A percentile compares a stretch with the other conserved stretches of the same genome.
Conservation (phyloP, 2,329 filamentous ascomycete species). For the Dactylellina leptospora region DNA sequence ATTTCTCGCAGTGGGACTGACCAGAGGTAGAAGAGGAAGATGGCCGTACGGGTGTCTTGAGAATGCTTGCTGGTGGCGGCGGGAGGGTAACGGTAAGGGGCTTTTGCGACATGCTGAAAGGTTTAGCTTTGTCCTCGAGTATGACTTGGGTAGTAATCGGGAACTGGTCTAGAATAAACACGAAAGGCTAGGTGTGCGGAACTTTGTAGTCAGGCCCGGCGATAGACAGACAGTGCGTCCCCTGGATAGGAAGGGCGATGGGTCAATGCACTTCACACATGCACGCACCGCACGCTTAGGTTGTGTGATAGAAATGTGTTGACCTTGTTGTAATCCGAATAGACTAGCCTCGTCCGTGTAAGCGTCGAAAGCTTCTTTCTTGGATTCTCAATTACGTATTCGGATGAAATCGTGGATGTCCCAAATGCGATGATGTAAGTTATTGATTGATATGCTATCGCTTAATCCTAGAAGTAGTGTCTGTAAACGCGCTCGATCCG, state of each 20-base stretch:
- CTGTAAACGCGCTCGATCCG: too few relatives aligned
- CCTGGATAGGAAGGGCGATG: too few relatives aligned
- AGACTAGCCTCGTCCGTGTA: neutral
- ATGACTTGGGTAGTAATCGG: too few relatives aligned
- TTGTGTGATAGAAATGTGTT: too few relatives aligned
- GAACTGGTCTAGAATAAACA: too few relatives aligned
- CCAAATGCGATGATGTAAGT: constrained; percentile 18
- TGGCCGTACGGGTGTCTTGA: constrained; percentile 11
- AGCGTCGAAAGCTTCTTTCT: neutral
- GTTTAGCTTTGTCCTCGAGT: neutral
- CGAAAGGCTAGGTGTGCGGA: too few relatives aligned
- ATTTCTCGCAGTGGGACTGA: constrained; percentile 26
- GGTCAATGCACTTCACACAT: too few relatives aligned
- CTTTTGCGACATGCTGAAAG: constrained; percentile 22
- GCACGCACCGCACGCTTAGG: too few relatives aligned
- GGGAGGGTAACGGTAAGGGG: constrained; percentile 22
- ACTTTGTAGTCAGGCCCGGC: too few relatives aligned
- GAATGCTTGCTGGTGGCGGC: constrained; percentile 22
- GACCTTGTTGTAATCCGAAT: constrained; percentile 20
- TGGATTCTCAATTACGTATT: constrained; percentile 45
- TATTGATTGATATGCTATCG: neutral
- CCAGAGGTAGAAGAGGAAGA: constrained; percentile 12
- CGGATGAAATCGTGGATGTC: constrained; percentile 14
- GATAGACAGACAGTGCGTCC: too few relatives aligned
- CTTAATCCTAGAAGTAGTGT: too few relatives aligned